Base-by-base conservation (phyloP, 2,329 filamentous ascomycete species). In the Pseudogymnoascus sp. region DNA sequence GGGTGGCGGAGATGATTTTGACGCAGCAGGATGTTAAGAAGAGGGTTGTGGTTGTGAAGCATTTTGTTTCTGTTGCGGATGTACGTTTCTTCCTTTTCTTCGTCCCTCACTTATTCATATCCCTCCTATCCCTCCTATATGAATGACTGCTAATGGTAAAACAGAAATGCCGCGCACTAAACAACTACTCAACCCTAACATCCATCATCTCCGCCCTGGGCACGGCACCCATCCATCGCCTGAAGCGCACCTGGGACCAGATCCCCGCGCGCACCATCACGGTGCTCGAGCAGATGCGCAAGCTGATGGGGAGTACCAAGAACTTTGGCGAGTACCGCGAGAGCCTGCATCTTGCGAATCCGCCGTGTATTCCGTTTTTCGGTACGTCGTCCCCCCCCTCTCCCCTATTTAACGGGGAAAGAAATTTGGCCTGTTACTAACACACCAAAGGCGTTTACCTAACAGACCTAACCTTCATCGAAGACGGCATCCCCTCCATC, bases 1-100 rank as follows among this genome's bases (percentile, higher is more conserved):
- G 95, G 95, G 95, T 97, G 61, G 95, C 95, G 31, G 93, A 97
- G 76, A 97, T 99, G 95, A 97, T 99, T 69, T 77, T 99, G 66
- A 93, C 89, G 0, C 95, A 99, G 76, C 85, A 88, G 70, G 95
- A 99, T 74, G 90, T 97, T 67, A 96, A 95, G 80, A 96, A 96
- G 76, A 86, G 95, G 70, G 93, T 97, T 26, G 90, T 96, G 36
- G 95, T 99, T 51, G 97, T 99, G 76, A 97, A 97, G 76, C 95
- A 97, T 75, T 99, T 97, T 77, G 92, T 99, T 65, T 86, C 90
- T 39, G 92, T 99, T 66, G 95, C 95, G 66, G 95, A 99, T 79
- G 92, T 96, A 81, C 80, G 88, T 83, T 83, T n/a, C 16, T 60
- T 11, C 29, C 12, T 29, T 36, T 39, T 26, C 21, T 21, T 45